Percentiles rank a stretch among this genome's conserved stretches.
Conservation (phyloP, 2,329 filamentous ascomycete genomes). For the Anthostomella pinea region DNA sequence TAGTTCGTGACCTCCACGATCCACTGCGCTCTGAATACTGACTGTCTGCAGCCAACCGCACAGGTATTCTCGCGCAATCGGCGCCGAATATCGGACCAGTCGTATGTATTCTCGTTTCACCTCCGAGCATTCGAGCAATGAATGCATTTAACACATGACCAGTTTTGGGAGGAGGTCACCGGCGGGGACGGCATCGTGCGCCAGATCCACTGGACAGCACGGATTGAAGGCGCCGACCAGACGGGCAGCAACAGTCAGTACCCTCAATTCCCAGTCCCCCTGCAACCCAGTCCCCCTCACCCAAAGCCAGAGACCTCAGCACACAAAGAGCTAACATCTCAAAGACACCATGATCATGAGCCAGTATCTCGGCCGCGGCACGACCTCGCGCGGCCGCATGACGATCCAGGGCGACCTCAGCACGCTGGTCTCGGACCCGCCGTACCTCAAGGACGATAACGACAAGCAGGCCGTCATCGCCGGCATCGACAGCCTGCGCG, state of each 20-base stretch:
- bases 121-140: neutral
- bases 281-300: too few species aligned
- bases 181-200: slow-evolving; percentile 57
- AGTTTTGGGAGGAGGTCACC: slow-evolving; percentile 55
- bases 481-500: slow-evolving; percentile 58
- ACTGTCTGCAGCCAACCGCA: slow-evolving; percentile 26
- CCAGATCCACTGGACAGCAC: slow-evolving; percentile 64
- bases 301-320: too few species aligned
- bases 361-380: slow-evolving; percentile 63
- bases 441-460: slow-evolving; percentile 55
- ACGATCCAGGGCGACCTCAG: slow-evolving; percentile 57
- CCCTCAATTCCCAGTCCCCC: too few species aligned
- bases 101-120: slow-evolving; percentile 26
- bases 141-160: slow-evolving; percentile 7
- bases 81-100: slow-evolving; percentile 63
- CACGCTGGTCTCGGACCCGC: slow-evolving; percentile 56
- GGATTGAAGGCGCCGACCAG: slow-evolving; percentile 52
- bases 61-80: slow-evolving; percentile 60
- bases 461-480: slow-evolving; percentile 61
- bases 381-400: slow-evolving; percentile 58
- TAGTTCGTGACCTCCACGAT: slow-evolving; percentile 27
- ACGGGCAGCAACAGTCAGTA: slow-evolving; percentile 32
- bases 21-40: slow-evolving; percentile 6
- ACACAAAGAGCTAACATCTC: slow-evolving; percentile 20
- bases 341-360: slow-evolving; percentile 49